Evolutionary conservation across 441 rosid species (phyloP).

Genomic region (Raphanus hybrid): DNA sequence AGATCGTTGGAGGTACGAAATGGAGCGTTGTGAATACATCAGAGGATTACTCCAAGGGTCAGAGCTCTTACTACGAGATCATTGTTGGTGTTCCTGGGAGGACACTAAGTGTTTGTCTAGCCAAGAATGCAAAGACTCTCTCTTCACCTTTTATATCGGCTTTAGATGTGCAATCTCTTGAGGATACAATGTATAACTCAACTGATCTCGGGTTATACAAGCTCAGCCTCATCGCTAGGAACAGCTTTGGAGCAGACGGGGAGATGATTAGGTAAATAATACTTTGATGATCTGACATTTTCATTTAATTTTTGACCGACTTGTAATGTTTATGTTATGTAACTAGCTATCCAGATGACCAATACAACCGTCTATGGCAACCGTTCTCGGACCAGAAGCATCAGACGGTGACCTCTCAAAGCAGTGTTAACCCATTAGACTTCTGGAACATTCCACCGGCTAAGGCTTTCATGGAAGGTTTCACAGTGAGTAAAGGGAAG

Average conservation of each 20-base stretch:
- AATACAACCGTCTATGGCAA: conserved; percentile 77
- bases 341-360: conserved; percentile 86
- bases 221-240: conserved; percentile 67
- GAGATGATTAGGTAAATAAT: conserved; percentile 56
- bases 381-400: conserved; percentile 57
- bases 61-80: conserved; percentile 74
- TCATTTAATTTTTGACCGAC: conserved; percentile 4
- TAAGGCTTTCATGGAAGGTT: conserved; percentile 55
- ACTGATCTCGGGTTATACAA: conserved; percentile 57
- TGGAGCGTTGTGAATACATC: conserved; percentile 85
- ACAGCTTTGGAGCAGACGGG: conserved; percentile 57
- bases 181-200: conserved; percentile 68
- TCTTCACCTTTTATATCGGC: conserved; percentile 80
- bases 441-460: conserved; percentile 88
- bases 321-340: conserved; percentile 20
- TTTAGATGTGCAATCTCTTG: conserved; percentile 67
- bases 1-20: conserved; percentile 77
- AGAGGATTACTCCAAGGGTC: conserved; percentile 73
- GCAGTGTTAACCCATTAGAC: conserved; percentile 49
- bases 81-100: conserved; percentile 52
- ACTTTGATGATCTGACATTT: conserved; percentile 10
- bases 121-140: conserved; percentile 60
- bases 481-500: conserved; percentile 65
- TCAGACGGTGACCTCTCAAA: conserved; percentile 45
- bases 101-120: conserved; percentile 71